These are phyloP conservation scores for Tulasnella calospora DNA, from an alignment of 768 basidiomycete species.

Conservation along the genomic window DNA sequence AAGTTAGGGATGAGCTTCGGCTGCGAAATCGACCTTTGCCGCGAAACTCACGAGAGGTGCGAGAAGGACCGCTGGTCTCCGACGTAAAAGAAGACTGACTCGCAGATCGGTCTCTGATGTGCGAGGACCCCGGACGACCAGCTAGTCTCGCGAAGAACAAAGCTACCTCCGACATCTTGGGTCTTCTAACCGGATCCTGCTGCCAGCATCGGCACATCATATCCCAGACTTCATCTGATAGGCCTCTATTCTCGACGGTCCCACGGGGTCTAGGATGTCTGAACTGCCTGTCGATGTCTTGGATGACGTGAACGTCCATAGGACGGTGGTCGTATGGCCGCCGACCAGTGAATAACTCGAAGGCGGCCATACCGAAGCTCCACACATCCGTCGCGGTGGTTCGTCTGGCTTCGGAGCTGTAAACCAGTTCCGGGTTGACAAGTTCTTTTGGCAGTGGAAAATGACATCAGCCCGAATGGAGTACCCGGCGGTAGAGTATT, in stretches of 20 bases:
- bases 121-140: neutral
- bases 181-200: conserved; percentile 40
- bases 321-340: conserved; percentile 39
- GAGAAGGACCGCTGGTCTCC: neutral
- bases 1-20: neutral
- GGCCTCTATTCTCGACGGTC: conserved; percentile 32
- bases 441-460: conserved; percentile 33
- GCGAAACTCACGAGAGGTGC: neutral
- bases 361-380: conserved; percentile 48
- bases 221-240: conserved; percentile 44
- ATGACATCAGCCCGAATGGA: neutral
- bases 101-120: neutral
- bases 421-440: conserved; percentile 32
- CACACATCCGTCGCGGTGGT: conserved; percentile 45
- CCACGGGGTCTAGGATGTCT: conserved; percentile 41
- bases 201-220: conserved; percentile 46
- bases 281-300: conserved; percentile 38
- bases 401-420: conserved; percentile 30
- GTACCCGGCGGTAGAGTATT: neutral
- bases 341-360: conserved; percentile 46
- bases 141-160: neutral
- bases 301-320: conserved; percentile 39
- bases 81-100: neutral
- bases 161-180: conserved; percentile 35
- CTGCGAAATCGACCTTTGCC: neutral